Conservation (phyloP, 768 basidiomycete species). For the Tricholoma furcatifolium region DNA sequence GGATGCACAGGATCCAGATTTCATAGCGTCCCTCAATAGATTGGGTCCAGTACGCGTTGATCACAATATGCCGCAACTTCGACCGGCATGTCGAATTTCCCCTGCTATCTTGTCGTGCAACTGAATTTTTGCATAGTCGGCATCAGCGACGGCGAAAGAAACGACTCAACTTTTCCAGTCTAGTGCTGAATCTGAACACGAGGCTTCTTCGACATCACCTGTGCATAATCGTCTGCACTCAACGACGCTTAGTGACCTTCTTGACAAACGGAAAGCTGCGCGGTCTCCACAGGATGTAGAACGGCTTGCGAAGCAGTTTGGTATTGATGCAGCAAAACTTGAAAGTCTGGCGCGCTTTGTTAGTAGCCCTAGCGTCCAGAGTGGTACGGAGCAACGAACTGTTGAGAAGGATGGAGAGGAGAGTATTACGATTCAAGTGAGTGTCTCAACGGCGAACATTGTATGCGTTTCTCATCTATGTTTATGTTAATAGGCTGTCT, state of each 20-base stretch:
- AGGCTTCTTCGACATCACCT: constrained; percentile 41
- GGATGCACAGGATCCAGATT: constrained; percentile 72
- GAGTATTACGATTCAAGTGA: constrained; percentile 46
- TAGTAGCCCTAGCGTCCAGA: constrained; percentile 62
- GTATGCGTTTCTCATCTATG: not conserved
- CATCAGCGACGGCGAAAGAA: constrained; percentile 16
- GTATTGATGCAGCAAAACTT: constrained; percentile 51
- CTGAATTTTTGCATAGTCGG: constrained; percentile 6
- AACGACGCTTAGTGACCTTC: constrained; percentile 48
- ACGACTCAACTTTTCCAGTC: constrained; percentile 50
- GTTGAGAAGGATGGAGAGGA: constrained; percentile 59
- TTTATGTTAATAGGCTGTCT: constrained; percentile 37
- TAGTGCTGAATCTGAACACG: constrained; percentile 52
- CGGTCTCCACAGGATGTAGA: constrained; percentile 41
- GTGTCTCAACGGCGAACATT: constrained; percentile 14
- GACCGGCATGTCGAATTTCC: constrained; percentile 37
- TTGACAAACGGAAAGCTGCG: constrained; percentile 61
- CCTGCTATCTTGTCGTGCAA: not conserved
- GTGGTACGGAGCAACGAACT: constrained; percentile 39
- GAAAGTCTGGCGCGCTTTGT: constrained; percentile 54
- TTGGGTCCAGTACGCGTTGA: constrained; percentile 74
- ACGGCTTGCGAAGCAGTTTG: constrained; percentile 51
- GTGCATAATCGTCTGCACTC: constrained; percentile 57
- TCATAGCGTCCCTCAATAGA: constrained; percentile 59
- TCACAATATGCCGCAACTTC: constrained; percentile 53